A percentile compares a stretch with the other conserved stretches of the same genome.
Evolutionary conservation across 331 rosid species (phyloP).

Genomic region (Erythrophleum ivorense): DNA sequence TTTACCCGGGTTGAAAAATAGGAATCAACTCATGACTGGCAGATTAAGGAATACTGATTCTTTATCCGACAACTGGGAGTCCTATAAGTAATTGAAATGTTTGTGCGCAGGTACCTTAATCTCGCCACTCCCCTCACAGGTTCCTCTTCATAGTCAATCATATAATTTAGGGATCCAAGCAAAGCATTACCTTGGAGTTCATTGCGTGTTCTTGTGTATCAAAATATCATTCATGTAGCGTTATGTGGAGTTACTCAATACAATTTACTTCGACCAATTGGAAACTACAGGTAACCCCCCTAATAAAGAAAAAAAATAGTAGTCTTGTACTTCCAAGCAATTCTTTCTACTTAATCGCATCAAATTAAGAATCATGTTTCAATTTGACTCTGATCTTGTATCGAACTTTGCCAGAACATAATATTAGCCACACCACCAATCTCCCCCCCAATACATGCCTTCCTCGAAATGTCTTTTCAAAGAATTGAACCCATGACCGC

Average conservation of each 20-base stretch:
- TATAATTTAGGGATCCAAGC: background rate
- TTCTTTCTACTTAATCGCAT: too few species aligned
- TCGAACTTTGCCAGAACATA: too few species aligned
- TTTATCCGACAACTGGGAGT: background rate
- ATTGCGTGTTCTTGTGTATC: background rate
- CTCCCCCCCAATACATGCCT: too few species aligned
- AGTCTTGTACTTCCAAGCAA: too few species aligned
- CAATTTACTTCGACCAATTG: background rate
- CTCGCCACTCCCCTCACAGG: background rate
- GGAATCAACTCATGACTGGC: background rate
- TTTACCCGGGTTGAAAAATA: too few species aligned
- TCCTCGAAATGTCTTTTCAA: too few species aligned
- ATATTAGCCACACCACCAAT: too few species aligned
- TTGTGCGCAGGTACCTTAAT: too few species aligned
- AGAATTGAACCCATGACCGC: too few species aligned
- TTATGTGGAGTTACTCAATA: background rate
- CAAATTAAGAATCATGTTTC: too few species aligned
- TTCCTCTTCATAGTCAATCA: background rate
- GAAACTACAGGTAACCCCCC: background rate
- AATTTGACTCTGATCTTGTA: too few species aligned
- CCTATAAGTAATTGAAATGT: background rate
- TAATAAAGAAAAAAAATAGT: background rate
- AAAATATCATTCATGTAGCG: too few species aligned
- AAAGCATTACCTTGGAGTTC: background rate
- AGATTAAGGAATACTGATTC: background rate